These are phyloP conservation scores for Ustilago loliicola DNA, from an alignment of 1,284 basidiomycete species.

Conservation along the genomic window DNA sequence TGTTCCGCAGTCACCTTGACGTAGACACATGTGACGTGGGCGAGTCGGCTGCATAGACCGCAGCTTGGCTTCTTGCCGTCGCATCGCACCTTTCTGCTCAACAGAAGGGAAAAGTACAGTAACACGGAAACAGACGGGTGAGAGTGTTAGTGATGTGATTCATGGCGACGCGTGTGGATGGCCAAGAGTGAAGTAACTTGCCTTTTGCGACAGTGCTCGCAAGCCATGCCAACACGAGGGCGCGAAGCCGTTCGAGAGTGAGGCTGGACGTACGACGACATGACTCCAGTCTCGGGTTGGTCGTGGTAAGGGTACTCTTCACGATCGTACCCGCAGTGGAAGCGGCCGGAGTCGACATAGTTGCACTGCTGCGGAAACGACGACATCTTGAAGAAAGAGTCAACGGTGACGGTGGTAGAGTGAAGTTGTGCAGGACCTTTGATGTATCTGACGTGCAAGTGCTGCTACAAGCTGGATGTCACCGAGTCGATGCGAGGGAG, in stretches of 20 bases:
- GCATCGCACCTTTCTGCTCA: conserved; percentile 29
- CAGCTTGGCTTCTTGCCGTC: conserved; percentile 32
- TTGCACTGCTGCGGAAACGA: not conserved
- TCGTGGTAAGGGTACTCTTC: conserved; percentile 1
- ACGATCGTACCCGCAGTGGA: conserved; percentile 18
- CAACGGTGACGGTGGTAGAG: not conserved
- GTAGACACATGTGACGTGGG: conserved; percentile 21
- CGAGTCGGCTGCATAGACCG: conserved; percentile 22
- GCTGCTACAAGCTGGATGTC: conserved; percentile 3
- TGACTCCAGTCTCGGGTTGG: conserved; percentile 4
- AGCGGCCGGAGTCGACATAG: not conserved
- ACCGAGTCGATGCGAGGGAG: not conserved
- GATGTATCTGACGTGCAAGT: not conserved
- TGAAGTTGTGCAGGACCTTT: not conserved
- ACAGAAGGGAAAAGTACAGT: not conserved
- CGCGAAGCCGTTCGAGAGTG: conserved; percentile 19
- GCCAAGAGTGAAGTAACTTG: conserved; percentile 7
- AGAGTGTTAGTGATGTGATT: conserved; percentile 9
- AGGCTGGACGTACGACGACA: conserved; percentile 1
- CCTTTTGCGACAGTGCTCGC: conserved; percentile 39
- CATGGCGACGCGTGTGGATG: conserved; percentile 17
- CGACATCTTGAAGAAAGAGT: conserved; percentile 2
- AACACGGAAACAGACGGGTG: not conserved
- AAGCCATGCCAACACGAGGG: conserved; percentile 32
- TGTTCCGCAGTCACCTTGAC: conserved; percentile 29